These are phyloP conservation scores for Metrosideros polymorpha DNA, from an alignment of 441 rosid species.

Conservation along the genomic window DNA sequence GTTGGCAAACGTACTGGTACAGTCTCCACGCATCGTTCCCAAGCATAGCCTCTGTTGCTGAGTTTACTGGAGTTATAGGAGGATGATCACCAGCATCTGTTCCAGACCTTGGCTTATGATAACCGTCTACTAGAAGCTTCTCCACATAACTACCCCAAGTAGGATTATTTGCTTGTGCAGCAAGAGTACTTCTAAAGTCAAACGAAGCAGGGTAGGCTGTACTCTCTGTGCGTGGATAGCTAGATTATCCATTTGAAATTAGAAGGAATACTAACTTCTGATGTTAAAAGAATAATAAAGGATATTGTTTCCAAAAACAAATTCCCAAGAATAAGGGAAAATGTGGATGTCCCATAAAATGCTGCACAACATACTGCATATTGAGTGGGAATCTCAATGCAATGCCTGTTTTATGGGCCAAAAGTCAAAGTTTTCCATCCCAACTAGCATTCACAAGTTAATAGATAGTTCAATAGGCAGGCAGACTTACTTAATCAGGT, in stretches of 20 bases:
- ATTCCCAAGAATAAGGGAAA: neutral
- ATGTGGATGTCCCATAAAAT: neutral
- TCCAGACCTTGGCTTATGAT: slow-evolving; percentile 61
- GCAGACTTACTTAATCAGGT: neutral
- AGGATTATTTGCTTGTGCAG: slow-evolving; percentile 46
- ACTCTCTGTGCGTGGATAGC: slow-evolving; percentile 96
- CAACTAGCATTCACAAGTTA: neutral
- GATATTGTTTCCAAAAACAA: neutral
- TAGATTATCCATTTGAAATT: slow-evolving; percentile 5
- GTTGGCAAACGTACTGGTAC: slow-evolving; percentile 86
- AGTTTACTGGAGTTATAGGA: slow-evolving; percentile 83
- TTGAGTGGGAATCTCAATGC: neutral
- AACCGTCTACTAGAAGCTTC: slow-evolving; percentile 58
- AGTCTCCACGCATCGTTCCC: slow-evolving; percentile 90
- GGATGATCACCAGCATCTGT: slow-evolving; percentile 96
- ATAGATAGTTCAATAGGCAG: neutral
- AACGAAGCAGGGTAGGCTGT: slow-evolving; percentile 94
- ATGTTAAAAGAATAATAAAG: neutral
- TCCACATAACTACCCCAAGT: slow-evolving; percentile 49
- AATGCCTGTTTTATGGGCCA: neutral
- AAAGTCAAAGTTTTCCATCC: neutral
- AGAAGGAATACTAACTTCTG: neutral
- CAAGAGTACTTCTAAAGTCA: slow-evolving; percentile 72
- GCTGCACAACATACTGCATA: neutral
- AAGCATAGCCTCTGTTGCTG: slow-evolving; percentile 63